Base-by-base conservation (phyloP, 2,329 filamentous ascomycete genomes). In the Fonsecaea monophora region DNA sequence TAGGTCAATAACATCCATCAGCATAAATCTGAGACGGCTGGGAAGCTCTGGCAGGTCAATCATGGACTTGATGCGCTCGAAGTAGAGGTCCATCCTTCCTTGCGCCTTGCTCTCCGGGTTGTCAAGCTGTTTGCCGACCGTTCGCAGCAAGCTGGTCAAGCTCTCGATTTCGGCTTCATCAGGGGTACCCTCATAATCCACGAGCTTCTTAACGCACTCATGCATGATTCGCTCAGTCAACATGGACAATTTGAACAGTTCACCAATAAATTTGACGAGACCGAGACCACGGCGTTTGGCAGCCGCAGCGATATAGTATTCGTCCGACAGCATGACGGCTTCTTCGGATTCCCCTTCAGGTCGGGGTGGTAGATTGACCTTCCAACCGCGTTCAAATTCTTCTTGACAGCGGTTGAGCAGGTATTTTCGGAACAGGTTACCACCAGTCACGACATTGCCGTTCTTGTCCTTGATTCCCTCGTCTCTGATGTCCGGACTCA, bases 181-280 rank as follows among this genome's bases (percentile, higher is more conserved):
- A 53, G 95, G 95, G 68, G 92, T 83, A 69, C 92, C 93, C 76
- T 94, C 90, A 80, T 96, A 98, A 81, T 99, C 94, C 72, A 99
- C 92, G 70, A 99, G 87, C 81, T 96, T 97, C 83, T 93, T 90
- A 34, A 99, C 93, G 86, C 95, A 99, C 81, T 97, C 92, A 83
- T 99, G 94, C 95, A 99, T 99, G 82, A 99, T 99, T 78, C 94
- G 92, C 80, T 97, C 92, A 68, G 95, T 99, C 79, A 99, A 87
- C 95, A 99, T 99, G 78, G 91, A 90, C 68, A 99, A 89, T 85
- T 98, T 99, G 88, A 96, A 99, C 54, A 99, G 88, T 82, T 99
- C 95, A 83, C 95, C 95, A 77, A 99, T 99, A 82, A 99, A 99
- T 81, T 97, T 94, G 71, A 99, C 94, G 25, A 99, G 87, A 89